These are phyloP conservation scores for bread wheat (Triticum aestivum) DNA, from an alignment of 176 grass and related monocot species.

Conservation along the genomic window IWGSC_CS_RefSeq_v2.1 NC_057813.1:647349449-647349948, in stretches of 20 bases:
- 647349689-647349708: not conserved
- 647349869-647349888: not conserved
- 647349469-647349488: not conserved
- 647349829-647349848: not conserved
- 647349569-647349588: not conserved
- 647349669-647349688: not conserved
- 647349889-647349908: not conserved
- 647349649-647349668: not conserved
- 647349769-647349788: not conserved
- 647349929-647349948: not conserved
- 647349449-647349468: not conserved
- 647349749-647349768: too few species aligned
- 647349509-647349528: not conserved
- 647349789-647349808: not conserved
- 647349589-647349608: constrained; percentile 3
- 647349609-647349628: not conserved
- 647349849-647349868: not conserved
- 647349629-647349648: not conserved
- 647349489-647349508: not conserved
- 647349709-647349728: not conserved
- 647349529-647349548: constrained; percentile 1
- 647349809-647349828: not conserved
- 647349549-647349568: not conserved
- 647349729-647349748: too few species aligned
- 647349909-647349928: not conserved